Conservation (phyloP, 2,329 filamentous ascomycete species). For the Fusarium praegraminearum region DNA sequence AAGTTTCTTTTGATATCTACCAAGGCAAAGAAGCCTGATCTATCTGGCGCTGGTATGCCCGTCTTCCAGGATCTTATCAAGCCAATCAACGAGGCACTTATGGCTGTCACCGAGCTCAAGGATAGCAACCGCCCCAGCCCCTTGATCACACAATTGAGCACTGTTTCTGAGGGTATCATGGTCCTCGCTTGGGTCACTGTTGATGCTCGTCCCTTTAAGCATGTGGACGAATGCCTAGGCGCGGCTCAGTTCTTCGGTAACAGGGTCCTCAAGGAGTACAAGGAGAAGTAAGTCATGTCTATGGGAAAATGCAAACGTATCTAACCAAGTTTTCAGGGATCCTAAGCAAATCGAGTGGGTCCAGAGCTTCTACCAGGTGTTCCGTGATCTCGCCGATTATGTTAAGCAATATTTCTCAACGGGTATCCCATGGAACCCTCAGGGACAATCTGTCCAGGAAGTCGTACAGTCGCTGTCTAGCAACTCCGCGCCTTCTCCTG, state of each 20-base stretch:
- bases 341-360: constrained; percentile 87
- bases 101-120: constrained; percentile 82
- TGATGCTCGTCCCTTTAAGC: constrained; percentile 84
- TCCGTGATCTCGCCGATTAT: constrained; percentile 85
- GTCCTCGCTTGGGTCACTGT: constrained; percentile 91
- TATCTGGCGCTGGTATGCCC: constrained; percentile 68
- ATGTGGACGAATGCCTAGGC: constrained; percentile 84
- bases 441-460: constrained; percentile 78
- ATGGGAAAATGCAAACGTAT: not conserved
- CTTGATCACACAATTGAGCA: constrained; percentile 83
- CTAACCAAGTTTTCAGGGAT: constrained; percentile 66
- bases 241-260: constrained; percentile 96
- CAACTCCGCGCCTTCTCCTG: constrained; percentile 55
- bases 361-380: constrained; percentile 90
- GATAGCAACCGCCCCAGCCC: constrained; percentile 82
- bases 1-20: constrained; percentile 89
- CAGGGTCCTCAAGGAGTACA: constrained; percentile 89
- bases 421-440: constrained; percentile 88
- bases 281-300: constrained; percentile 67
- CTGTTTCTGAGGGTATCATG: constrained; percentile 90
- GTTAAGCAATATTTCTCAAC: constrained; percentile 84
- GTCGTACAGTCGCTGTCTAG: constrained; percentile 67
- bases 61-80: constrained; percentile 83
- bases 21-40: constrained; percentile 91
- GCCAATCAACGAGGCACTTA: constrained; percentile 85